phyloP scores from a whole-genome alignment of 2,329 filamentous ascomycete genomes.

The Fusarium sp. region DNA sequence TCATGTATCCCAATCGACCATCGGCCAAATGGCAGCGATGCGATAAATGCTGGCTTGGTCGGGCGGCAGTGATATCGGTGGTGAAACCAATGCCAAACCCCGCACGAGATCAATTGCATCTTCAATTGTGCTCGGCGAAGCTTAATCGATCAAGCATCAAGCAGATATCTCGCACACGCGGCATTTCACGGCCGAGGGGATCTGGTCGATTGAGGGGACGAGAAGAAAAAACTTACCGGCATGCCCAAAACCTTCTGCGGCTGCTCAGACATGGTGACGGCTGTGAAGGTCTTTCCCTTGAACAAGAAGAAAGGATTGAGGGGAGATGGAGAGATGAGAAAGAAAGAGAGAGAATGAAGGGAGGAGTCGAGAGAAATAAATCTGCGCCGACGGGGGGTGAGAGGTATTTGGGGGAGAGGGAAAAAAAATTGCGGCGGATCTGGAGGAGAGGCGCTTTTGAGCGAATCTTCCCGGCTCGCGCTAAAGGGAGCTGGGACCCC shows the following conservation, averaged over 20 bases:
- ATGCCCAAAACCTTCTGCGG: conserved; percentile 74
- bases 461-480: conserved; percentile 66
- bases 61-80: neutral
- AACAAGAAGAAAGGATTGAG: conserved; percentile 67
- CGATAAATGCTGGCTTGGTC: conserved; percentile 1
- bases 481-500: conserved; percentile 49
- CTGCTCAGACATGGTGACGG: conserved; percentile 67
- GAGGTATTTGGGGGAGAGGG: conserved; percentile 55
- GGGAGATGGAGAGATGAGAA: conserved; percentile 67
- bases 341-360: conserved; percentile 58
- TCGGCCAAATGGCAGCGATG: conserved; percentile 9
- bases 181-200: conserved; percentile 42
- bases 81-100: neutral
- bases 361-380: conserved; percentile 57
- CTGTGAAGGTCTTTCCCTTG: conserved; percentile 56
- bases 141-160: conserved; percentile 13
- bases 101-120: conserved; percentile 30
- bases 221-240: conserved; percentile 65
- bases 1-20: neutral
- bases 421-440: conserved; percentile 66
- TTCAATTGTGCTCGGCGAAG: conserved; percentile 5
- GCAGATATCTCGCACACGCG: conserved; percentile 42
- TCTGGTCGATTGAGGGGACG: conserved; percentile 14
- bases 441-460: conserved; percentile 60
- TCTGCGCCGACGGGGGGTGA: conserved; percentile 58